A percentile compares a stretch with the other conserved stretches of the same genome.
Conservation (phyloP, 495 filamentous ascomycete species). For the Oidiodendron maius region DNA sequence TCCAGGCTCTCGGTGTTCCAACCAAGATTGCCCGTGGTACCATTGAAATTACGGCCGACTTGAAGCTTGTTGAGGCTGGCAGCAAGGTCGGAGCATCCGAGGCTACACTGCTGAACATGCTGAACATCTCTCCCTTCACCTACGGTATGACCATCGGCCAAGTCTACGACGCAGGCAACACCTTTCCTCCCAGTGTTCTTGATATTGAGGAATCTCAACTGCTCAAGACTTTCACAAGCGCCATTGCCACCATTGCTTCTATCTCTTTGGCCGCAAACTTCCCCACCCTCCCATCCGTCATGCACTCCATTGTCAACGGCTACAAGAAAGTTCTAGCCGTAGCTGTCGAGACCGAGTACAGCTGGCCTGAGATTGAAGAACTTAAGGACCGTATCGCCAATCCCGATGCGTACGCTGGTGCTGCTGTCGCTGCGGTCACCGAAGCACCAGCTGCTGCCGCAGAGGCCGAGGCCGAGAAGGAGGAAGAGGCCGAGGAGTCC, state of each 20-base stretch:
- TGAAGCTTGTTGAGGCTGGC: slow-evolving; percentile 93
- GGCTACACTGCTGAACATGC: slow-evolving; percentile 96
- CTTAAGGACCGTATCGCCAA: slow-evolving; percentile 99
- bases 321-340: slow-evolving; percentile 97
- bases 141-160: slow-evolving; percentile 96
- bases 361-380: slow-evolving; percentile 92
- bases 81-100: slow-evolving; percentile 97
- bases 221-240: slow-evolving; percentile 72
- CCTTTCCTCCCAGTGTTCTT: slow-evolving; percentile 74
- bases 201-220: slow-evolving; percentile 94
- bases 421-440: slow-evolving; percentile 53
- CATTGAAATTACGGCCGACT: slow-evolving; percentile 98
- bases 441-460: slow-evolving; percentile 42
- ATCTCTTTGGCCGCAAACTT: slow-evolving; percentile 88
- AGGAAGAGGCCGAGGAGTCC: slow-evolving; percentile 55
- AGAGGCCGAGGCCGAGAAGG: slow-evolving; percentile 48
- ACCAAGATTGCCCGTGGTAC: slow-evolving; percentile 99
- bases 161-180: slow-evolving; percentile 95
- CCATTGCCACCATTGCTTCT: slow-evolving; percentile 80
- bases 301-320: slow-evolving; percentile 89
- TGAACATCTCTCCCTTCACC: slow-evolving; percentile 99
- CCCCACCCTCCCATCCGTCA: slow-evolving; percentile 93
- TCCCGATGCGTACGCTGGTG: slow-evolving; percentile 84
- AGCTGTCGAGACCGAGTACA: slow-evolving; percentile 84
- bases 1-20: slow-evolving; percentile 99